phyloP scores from a whole-genome alignment of 768 basidiomycete species.

The Dictyophora rubrovolvata region DNA sequence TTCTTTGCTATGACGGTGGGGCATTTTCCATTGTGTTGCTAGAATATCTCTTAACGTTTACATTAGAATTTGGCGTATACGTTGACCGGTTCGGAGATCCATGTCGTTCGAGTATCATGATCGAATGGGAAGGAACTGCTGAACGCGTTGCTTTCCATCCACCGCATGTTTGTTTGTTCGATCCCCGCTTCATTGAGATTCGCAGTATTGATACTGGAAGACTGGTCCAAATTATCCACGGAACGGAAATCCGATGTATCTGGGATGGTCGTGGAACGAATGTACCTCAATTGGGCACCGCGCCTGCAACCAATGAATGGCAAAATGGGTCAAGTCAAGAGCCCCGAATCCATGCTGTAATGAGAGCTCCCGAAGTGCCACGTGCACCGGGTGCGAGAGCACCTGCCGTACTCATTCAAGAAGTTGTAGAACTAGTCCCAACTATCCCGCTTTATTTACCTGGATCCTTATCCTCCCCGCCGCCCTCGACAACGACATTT shows the following conservation, averaged over 20 bases:
- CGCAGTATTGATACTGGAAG: slow-evolving; percentile 74
- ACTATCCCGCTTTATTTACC: slow-evolving; percentile 64
- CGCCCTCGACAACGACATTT: slow-evolving; percentile 39
- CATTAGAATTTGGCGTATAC: slow-evolving; percentile 78
- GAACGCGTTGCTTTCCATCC: slow-evolving; percentile 84
- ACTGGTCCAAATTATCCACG: slow-evolving; percentile 72
- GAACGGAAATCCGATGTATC: slow-evolving; percentile 72
- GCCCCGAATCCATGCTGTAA: slow-evolving; percentile 78
- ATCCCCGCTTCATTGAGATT: slow-evolving; percentile 84
- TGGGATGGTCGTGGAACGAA: slow-evolving; percentile 72
- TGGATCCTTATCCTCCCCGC: slow-evolving; percentile 43
- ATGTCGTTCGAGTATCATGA: slow-evolving; percentile 53
- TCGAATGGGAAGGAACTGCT: slow-evolving; percentile 93
- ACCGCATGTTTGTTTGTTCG: slow-evolving; percentile 82
- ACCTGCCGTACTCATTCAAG: slow-evolving; percentile 13
- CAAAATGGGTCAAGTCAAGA: slow-evolving; percentile 54
- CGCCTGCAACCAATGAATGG: slow-evolving; percentile 35
- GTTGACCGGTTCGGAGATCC: slow-evolving; percentile 90
- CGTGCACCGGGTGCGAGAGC: slow-evolving; percentile 23
- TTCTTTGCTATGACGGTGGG: slow-evolving; percentile 82
- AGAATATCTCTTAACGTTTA: background rate
- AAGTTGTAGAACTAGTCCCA: slow-evolving; percentile 37
- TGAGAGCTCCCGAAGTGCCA: slow-evolving; percentile 42
- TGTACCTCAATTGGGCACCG: slow-evolving; percentile 19
- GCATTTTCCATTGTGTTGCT: background rate